Evolutionary conservation across 805 yeast genomes (phyloP).

Genomic region (Lachancea mirantina): DNA sequence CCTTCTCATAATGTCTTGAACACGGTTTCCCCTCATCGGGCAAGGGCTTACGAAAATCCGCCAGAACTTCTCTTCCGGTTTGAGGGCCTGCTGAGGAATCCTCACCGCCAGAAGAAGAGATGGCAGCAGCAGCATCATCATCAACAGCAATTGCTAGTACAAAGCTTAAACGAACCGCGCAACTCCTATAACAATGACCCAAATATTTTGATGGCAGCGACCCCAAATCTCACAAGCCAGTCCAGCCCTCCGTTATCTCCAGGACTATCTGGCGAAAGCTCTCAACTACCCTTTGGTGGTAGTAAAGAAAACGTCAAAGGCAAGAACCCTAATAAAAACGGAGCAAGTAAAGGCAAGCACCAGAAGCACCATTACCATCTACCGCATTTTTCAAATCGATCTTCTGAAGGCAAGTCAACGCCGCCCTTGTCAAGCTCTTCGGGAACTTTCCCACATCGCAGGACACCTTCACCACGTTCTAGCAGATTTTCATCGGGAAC

Average conservation of each 20-base stretch:
- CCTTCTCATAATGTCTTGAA: constrained; percentile 19
- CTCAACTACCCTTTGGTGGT: constrained; percentile 5
- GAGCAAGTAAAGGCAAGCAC: constrained; percentile 7
- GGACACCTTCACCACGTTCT: constrained; percentile 7
- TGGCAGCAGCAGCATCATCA: constrained; percentile 22
- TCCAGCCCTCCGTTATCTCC: constrained; percentile 6
- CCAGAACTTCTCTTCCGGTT: constrained; percentile 40
- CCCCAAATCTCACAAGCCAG: constrained; percentile 1
- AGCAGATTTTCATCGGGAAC: constrained; percentile 2
- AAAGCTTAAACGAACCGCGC: constrained; percentile 19
- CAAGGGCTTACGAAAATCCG: constrained; percentile 20
- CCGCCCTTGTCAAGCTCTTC: constrained; percentile 9
- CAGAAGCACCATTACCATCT: constrained; percentile 23
- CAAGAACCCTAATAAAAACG: constrained; percentile 2
- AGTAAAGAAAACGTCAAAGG: constrained; percentile 4
- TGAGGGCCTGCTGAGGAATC: constrained; percentile 35
- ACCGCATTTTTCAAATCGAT: constrained; percentile 19
- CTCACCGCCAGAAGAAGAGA: constrained; percentile 31
- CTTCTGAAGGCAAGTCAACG: constrained; percentile 8
- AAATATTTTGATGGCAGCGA: background rate
- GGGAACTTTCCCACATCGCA: constrained; percentile 3
- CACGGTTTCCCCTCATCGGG: constrained; percentile 18
- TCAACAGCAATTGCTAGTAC: constrained; percentile 21
- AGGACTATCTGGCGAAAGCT: background rate
- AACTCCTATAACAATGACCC: constrained; percentile 2